Evolutionary conservation across 1,139 yeast genomes (phyloP).

Genomic region (Geotrichum australiense): DNA sequence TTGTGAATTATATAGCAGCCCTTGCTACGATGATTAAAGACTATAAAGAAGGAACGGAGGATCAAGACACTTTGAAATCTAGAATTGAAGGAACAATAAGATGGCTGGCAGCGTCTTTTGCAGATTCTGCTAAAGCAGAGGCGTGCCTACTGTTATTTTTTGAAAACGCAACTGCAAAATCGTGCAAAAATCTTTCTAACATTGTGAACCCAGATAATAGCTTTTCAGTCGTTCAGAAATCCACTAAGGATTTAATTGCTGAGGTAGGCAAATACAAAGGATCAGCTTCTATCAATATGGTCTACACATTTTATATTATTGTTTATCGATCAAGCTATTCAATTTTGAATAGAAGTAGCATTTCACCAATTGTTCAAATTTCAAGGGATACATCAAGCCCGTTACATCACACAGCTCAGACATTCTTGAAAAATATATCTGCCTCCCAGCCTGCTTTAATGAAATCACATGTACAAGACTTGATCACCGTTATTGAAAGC

Average conservation of each 20-base stretch:
- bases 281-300: background rate
- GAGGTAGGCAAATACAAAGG: constrained; percentile 5
- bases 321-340: constrained; percentile 57
- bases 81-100: constrained; percentile 52
- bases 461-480: constrained; percentile 49
- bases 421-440: constrained; percentile 55
- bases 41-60: constrained; percentile 25
- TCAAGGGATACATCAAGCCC: constrained; percentile 38
- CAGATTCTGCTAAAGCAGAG: constrained; percentile 43
- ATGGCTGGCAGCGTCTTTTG: constrained; percentile 55
- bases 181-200: constrained; percentile 11
- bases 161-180: constrained; percentile 12
- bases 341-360: constrained; percentile 58
- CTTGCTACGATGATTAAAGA: constrained; percentile 31
- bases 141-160: constrained; percentile 47
- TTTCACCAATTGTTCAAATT: constrained; percentile 46
- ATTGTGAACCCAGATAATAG: constrained; percentile 50
- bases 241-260: constrained; percentile 50
- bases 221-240: constrained; percentile 50
- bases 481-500: constrained; percentile 40
- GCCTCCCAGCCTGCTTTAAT: constrained; percentile 56
- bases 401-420: constrained; percentile 41
- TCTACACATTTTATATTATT: constrained; percentile 41
- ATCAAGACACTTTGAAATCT: constrained; percentile 24
- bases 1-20: constrained; percentile 40